Base-by-base conservation (phyloP, 2,329 filamentous ascomycete genomes). In the Colletotrichum simmondsii region DNA sequence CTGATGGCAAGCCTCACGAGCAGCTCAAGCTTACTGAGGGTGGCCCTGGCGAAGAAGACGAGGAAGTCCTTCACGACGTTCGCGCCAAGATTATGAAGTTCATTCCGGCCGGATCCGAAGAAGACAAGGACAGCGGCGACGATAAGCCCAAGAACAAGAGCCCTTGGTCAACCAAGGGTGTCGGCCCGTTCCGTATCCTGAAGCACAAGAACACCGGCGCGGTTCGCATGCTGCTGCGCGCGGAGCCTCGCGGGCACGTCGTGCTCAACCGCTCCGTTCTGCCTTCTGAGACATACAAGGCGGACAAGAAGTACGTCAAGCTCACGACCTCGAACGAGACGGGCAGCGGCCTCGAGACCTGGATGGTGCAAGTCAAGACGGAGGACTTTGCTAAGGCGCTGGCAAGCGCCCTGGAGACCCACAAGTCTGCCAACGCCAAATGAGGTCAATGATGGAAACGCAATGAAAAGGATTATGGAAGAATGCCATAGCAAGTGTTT, bases 161-260 rank as follows among this genome's bases (percentile, higher is more conserved):
- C 65, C 86, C 87, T 2, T 97, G 93, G 93, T 84, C 87, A 35
- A 91, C 88, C 0, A 90, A 92, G 80, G 94, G 94, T 57, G 85
- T 94, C 8, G 95, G 95, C 0, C 88, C 90, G 12, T 84, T 95
- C 65, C 92, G 93, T 52, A 80, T 97, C 16, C 85, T 97, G 74
- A 92, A 93, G 81, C 89, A 96, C 84, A 93, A 94, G 80, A 87
- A 87, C 19, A 94, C 91, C 0, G 90, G 89, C 24, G 87, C 88
- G 32, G 88, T 92, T 4, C 90, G 94, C 53, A 84, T 97, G 58
- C 83, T 97, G 24, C 83, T 95, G 74, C 91, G 94, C 62, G 90
- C 90, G n/a, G 93, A 95, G 75, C 93, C 94, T 0, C 89, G 91
- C 74, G 94, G 94, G 19, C 89, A 92, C 52, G 86, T 96, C 59